phyloP scores from a whole-genome alignment of 2,329 filamentous ascomycete genomes.

The Neofusicoccum sp. region DNA sequence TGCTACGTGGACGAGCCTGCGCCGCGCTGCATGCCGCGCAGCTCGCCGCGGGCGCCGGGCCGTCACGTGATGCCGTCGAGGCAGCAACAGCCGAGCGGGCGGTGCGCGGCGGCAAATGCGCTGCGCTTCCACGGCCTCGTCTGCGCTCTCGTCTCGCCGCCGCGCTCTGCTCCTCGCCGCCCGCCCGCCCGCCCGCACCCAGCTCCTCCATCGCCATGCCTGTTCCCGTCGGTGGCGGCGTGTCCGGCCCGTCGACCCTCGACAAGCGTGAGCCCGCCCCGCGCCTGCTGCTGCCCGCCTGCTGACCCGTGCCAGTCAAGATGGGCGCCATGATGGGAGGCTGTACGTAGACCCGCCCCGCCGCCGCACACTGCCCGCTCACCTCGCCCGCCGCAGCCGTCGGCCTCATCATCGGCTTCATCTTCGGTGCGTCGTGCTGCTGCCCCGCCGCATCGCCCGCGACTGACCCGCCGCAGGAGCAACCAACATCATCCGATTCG shows the following conservation, averaged over 20 bases:
- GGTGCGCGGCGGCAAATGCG: slow-evolving; percentile 14
- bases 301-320: slow-evolving; percentile 67
- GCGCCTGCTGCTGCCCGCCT: slow-evolving; percentile 24
- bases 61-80: neutral
- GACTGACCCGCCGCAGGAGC: slow-evolving; percentile 60
- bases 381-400: slow-evolving; percentile 64
- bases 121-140: neutral
- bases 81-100: slow-evolving; percentile 15
- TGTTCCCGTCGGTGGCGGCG: slow-evolving; percentile 54
- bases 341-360: slow-evolving; percentile 64
- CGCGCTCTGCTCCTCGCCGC: neutral
- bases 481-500: slow-evolving; percentile 93
- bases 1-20: slow-evolving; percentile 14
- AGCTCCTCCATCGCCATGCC: slow-evolving; percentile 49
- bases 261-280: slow-evolving; percentile 64
- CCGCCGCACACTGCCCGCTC: slow-evolving; percentile 27
- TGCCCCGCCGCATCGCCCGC: slow-evolving; percentile 17
- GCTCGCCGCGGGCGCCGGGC: neutral
- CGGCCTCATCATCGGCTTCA: slow-evolving; percentile 94
- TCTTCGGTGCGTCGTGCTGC: slow-evolving; percentile 70
- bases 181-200: neutral
- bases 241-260: slow-evolving; percentile 63
- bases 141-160: neutral
- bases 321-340: slow-evolving; percentile 99
- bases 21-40: slow-evolving; percentile 1